These are phyloP conservation scores for Lactarius sp. DNA, from an alignment of 768 basidiomycete genomes.

Conservation along the genomic window DNA sequence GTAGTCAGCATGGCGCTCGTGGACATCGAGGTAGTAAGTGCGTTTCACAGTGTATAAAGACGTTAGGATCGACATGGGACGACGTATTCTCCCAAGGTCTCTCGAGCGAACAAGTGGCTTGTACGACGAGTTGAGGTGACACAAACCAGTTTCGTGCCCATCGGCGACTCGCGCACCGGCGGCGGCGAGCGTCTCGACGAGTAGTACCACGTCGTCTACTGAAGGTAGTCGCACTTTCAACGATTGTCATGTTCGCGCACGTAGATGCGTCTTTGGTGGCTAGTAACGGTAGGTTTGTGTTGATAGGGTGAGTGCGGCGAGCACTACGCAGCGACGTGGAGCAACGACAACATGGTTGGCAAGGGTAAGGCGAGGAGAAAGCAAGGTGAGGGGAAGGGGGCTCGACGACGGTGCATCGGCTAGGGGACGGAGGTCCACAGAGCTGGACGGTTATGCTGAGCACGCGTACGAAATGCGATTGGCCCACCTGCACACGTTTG, in stretches of 20 bases:
- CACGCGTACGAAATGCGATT: conserved; percentile 7
- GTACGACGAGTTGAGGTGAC: not conserved
- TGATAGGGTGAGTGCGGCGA: not conserved
- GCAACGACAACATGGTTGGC: not conserved
- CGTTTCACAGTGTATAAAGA: conserved; percentile 17
- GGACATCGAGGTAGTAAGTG: conserved; percentile 9
- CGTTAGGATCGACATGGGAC: not conserved
- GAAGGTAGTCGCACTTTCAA: not conserved
- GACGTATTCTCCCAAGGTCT: not conserved
- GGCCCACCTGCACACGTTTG: not conserved
- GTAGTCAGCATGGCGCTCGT: not conserved
- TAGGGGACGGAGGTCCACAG: not conserved
- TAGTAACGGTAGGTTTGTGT: not conserved
- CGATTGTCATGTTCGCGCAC: not conserved
- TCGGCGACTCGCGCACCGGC: not conserved
- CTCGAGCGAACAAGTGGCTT: not conserved
- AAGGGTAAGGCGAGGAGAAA: conserved; percentile 9
- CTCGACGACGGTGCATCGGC: conserved; percentile 3
- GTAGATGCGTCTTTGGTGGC: not conserved
- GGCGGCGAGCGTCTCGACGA: not conserved
- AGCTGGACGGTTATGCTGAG: not conserved
- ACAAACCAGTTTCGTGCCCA: not conserved
- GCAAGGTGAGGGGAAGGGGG: conserved; percentile 8
- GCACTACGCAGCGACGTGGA: not conserved
- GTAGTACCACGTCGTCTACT: not conserved